phyloP scores from a whole-genome alignment of 2,329 filamentous ascomycete species.

The Ophiostoma australiae region DNA sequence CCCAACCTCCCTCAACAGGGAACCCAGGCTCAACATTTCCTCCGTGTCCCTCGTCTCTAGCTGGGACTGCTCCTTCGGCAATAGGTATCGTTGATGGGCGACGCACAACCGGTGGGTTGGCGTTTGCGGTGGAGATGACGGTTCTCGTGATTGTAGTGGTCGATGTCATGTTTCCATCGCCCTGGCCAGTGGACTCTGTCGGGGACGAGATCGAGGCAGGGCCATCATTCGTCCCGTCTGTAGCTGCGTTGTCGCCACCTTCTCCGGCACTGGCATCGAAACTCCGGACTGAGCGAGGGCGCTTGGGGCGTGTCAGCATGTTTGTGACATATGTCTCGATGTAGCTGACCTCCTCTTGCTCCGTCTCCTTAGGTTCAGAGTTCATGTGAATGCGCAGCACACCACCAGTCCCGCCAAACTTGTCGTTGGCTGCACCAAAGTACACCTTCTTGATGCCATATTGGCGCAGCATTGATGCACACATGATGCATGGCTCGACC shows the following conservation, averaged over 20 bases:
- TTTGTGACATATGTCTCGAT: slow-evolving; percentile 29
- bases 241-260: neutral
- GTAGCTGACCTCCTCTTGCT: slow-evolving; percentile 25
- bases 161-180: neutral
- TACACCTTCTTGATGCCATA: slow-evolving; percentile 84
- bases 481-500: slow-evolving; percentile 98
- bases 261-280: slow-evolving; percentile 10
- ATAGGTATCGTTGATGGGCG: slow-evolving; percentile 29
- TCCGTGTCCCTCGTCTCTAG: slow-evolving; percentile 46
- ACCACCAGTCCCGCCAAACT: slow-evolving; percentile 92
- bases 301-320: slow-evolving; percentile 27
- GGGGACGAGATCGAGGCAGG: slow-evolving; percentile 16
- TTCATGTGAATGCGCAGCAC: slow-evolving; percentile 79
- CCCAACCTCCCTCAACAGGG: slow-evolving; percentile 79
- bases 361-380: slow-evolving; percentile 40
- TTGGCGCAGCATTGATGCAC: slow-evolving; percentile 84
- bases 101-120: slow-evolving; percentile 24
- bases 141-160: slow-evolving; percentile 20
- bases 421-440: slow-evolving; percentile 92
- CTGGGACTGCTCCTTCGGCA: slow-evolving; percentile 29
- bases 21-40: slow-evolving; percentile 72
- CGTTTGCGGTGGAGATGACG: slow-evolving; percentile 18
- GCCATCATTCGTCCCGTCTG: slow-evolving; percentile 12
- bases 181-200: slow-evolving; percentile 15
- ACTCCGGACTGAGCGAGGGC: slow-evolving; percentile 14